A percentile compares a stretch with the other conserved stretches of the same genome.
Conservation (phyloP, 495 filamentous ascomycete genomes). For the Neurospora intermedia region DNA sequence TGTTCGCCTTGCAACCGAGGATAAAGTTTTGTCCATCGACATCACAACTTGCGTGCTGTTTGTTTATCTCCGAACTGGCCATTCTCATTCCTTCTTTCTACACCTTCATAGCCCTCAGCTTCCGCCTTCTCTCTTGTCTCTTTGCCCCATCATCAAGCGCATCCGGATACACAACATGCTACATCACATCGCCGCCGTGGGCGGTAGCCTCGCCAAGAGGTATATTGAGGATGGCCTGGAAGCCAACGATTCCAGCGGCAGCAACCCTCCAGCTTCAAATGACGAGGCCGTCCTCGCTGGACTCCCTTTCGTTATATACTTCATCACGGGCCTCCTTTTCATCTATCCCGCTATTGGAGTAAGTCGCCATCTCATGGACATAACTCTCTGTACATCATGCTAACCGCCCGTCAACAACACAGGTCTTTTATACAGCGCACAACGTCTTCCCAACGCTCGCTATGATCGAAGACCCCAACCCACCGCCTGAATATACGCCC, state of each 20-base stretch:
- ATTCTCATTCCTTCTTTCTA: neutral
- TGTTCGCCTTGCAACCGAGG: neutral
- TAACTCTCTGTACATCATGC: neutral
- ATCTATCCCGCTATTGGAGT: conserved; percentile 18
- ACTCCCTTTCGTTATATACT: conserved; percentile 9
- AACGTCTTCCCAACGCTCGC: conserved; percentile 33
- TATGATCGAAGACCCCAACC: conserved; percentile 40
- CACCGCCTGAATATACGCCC: conserved; percentile 33
- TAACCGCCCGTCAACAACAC: conserved; percentile 3
- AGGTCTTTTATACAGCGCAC: conserved; percentile 32
- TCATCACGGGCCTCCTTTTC: neutral
- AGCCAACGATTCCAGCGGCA: conserved; percentile 1
- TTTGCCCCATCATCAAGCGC: neutral
- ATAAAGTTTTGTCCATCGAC: neutral
- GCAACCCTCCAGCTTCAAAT: neutral
- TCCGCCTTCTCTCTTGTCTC: neutral
- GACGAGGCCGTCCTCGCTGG: neutral
- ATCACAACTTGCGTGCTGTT: neutral
- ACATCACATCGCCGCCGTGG: conserved; percentile 6
- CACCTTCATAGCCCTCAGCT: neutral
- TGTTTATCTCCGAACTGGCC: neutral
- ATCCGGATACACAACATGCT: neutral
- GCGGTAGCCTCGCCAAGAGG: conserved; percentile 5
- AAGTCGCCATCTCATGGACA: conserved; percentile 4
- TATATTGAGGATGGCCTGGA: conserved; percentile 1